Evolutionary conservation across 108 stramenopile species (phyloP).

Genomic region (Conticribra weissflogii): DNA sequence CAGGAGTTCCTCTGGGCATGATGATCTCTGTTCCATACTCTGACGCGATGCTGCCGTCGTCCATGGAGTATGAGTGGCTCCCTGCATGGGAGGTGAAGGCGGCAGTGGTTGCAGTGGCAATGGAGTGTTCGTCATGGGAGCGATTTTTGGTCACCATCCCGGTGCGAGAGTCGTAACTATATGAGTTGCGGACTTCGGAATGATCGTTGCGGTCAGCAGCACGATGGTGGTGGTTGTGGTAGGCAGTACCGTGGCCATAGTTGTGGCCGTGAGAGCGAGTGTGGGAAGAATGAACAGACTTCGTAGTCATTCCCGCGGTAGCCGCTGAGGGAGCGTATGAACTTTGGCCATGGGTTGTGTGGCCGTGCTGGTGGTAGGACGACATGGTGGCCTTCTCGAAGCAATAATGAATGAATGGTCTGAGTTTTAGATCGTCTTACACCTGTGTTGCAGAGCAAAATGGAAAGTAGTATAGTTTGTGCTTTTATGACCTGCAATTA

Average conservation of each 20-base stretch:
- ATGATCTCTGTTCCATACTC: slow-evolving; percentile 49
- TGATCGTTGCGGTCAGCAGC: slow-evolving; percentile 29
- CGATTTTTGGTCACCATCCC: slow-evolving; percentile 26
- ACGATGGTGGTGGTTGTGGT: slow-evolving; percentile 2
- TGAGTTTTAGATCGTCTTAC: no score
- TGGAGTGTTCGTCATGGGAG: slow-evolving; percentile 31
- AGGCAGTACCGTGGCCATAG: not conserved
- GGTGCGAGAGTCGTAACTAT: slow-evolving; percentile 23
- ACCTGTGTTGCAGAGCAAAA: no score
- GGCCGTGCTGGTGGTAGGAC: no score
- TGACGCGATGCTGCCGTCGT: slow-evolving; percentile 45
- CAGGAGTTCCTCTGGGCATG: slow-evolving; percentile 25
- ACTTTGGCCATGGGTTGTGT: no score
- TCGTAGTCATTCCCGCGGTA: no score
- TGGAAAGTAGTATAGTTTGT: no score
- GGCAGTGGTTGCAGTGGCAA: slow-evolving; percentile 41
- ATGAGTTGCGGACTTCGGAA: slow-evolving; percentile 22
- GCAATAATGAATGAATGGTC: no score
- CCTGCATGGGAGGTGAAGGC: slow-evolving; percentile 39
- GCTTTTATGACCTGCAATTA: no score
- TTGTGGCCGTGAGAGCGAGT: slow-evolving; percentile 19
- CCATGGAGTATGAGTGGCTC: slow-evolving; percentile 44
- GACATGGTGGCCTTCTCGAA: no score
- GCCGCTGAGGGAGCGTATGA: no score
- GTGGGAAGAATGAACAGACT: no score